phyloP scores from a whole-genome alignment of 192 early-diverging fungal genomes.

The Cetraspora pellucida region DNA sequence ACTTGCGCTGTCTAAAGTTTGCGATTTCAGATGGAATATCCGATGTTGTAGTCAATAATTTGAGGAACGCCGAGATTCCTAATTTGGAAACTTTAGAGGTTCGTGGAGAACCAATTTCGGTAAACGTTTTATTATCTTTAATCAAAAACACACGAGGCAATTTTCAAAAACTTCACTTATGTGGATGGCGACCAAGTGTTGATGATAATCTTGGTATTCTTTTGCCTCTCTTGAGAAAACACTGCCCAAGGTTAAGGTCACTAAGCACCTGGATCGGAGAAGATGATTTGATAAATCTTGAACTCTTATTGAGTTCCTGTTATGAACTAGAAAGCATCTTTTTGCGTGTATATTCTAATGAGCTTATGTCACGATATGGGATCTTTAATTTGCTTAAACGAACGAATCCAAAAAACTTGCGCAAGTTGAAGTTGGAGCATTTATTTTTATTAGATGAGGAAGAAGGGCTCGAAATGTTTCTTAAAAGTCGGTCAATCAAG shows the following conservation, averaged over 20 bases:
- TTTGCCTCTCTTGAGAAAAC: neutral
- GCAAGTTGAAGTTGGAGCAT: neutral
- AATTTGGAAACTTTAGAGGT: neutral
- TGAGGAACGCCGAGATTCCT: neutral
- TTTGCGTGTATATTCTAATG: neutral
- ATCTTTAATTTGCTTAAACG: neutral
- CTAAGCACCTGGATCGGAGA: neutral
- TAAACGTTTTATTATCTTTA: neutral
- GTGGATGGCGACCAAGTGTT: neutral
- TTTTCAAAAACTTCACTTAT: neutral
- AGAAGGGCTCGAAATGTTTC: neutral
- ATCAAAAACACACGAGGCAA: neutral
- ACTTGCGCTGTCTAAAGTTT: neutral
- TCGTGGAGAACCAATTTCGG: neutral
- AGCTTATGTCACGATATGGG: neutral
- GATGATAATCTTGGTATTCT: neutral
- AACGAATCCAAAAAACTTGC: neutral
- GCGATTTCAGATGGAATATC: neutral
- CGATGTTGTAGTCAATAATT: neutral
- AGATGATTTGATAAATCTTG: neutral
- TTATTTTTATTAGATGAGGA: neutral
- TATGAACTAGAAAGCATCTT: neutral
- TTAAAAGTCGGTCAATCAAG: neutral
- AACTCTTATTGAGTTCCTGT: neutral
- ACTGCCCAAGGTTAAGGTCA: neutral